A percentile compares a stretch with the other conserved stretches of the same genome.
phyloP scores from a whole-genome alignment of 2,329 filamentous ascomycete species.

The Talaromyces sp. region DNA sequence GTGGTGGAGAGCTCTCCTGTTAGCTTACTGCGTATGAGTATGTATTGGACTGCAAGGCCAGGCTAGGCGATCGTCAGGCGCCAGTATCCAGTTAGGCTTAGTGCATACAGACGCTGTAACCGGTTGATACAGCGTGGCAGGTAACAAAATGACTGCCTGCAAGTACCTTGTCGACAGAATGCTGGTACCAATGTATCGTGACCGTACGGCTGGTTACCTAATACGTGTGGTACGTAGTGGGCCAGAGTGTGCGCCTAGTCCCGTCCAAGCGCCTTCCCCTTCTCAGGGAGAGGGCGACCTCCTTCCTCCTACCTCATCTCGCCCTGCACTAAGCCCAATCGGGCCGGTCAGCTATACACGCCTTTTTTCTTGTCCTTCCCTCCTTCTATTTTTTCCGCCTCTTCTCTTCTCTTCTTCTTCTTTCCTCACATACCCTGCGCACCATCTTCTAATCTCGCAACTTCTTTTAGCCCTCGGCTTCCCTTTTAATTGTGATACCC shows the following conservation, averaged over 20 bases:
- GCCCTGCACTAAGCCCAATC: constrained; percentile 8
- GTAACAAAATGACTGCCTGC: neutral
- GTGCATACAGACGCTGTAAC: neutral
- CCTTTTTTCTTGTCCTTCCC: constrained; percentile 24
- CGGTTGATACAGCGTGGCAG: neutral
- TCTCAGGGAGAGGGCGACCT: neutral
- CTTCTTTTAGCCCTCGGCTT: constrained; percentile 24
- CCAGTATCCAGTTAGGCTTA: neutral
- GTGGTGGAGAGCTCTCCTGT: constrained; percentile 6
- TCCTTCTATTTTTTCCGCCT: constrained; percentile 27
- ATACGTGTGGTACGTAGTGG: neutral
- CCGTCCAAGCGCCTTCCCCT: constrained; percentile 6
- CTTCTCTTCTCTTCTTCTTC: constrained; percentile 23
- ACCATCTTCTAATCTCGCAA: constrained; percentile 17
- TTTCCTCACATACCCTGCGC: constrained; percentile 13
- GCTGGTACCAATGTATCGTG: neutral
- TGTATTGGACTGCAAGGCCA: neutral
- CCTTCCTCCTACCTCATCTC: neutral
- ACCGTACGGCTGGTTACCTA: neutral
- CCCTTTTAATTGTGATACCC: constrained; percentile 36
- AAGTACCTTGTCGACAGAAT: neutral
- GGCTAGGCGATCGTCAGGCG: constrained; percentile 10
- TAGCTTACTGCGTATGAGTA: neutral
- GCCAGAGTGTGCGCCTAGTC: neutral
- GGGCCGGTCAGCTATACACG: constrained; percentile 16